These are phyloP conservation scores for Bidens hawaiensis DNA, from an alignment of 140 eudicot species.

Conservation along the genomic window DNA sequence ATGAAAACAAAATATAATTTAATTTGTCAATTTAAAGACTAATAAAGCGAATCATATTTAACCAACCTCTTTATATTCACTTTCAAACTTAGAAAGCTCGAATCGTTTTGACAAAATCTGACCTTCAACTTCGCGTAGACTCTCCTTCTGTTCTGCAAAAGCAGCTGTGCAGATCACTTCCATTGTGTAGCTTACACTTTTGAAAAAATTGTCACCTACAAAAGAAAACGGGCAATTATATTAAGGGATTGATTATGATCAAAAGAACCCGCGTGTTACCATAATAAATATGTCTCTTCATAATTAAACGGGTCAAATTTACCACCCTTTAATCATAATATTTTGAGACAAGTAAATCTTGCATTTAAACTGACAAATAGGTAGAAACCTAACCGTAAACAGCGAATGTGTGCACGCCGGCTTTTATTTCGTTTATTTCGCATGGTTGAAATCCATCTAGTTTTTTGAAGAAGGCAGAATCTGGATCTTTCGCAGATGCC, in stretches of 20 bases:
- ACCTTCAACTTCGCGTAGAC: conserved; percentile 80
- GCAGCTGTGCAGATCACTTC: conserved; percentile 76
- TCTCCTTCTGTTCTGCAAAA: conserved; percentile 63
- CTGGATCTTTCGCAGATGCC: conserved; percentile 83
- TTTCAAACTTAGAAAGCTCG: conserved; percentile 89
- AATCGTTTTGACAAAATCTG: conserved; percentile 79
- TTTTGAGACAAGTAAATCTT: not conserved
- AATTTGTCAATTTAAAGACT: not conserved
- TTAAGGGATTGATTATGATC: too few species aligned
- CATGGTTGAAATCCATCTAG: conserved; percentile 97
- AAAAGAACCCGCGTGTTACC: too few species aligned
- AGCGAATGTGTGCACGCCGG: conserved; percentile 89
- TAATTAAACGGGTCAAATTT: too few species aligned
- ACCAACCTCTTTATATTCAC: conserved; percentile 89
- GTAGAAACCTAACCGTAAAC: conserved; percentile 60
- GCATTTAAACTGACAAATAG: not conserved
- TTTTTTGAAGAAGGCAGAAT: conserved; percentile 78
- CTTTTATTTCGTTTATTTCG: conserved; percentile 83
- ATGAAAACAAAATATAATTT: not conserved
- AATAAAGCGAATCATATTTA: conserved; percentile 1
- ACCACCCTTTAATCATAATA: too few species aligned
- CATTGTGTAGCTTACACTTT: conserved; percentile 85
- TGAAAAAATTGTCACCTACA: conserved; percentile 92
- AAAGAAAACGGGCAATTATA: too few species aligned
- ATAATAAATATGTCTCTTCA: too few species aligned